phyloP scores from a whole-genome alignment of 371 early-diverging fungal species.

The Mucor mucedo region DNA sequence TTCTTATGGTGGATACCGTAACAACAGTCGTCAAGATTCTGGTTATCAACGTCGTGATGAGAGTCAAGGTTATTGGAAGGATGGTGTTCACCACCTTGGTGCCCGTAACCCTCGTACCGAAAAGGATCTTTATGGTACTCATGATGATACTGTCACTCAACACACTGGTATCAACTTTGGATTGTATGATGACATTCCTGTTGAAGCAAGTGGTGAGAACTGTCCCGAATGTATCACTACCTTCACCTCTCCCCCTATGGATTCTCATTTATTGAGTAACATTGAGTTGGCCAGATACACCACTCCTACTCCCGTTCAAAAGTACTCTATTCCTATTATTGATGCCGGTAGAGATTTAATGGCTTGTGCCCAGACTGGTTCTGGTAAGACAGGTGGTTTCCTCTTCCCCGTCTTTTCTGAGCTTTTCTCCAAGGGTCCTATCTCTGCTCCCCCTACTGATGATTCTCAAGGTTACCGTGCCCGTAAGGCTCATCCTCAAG shows the following conservation, averaged over 20 bases:
- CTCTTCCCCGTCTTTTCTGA: constrained; percentile 89
- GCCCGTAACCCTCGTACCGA: constrained; percentile 78
- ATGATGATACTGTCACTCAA: constrained; percentile 70
- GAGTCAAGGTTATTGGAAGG: constrained; percentile 67
- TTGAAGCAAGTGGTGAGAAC: constrained; percentile 87
- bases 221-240: constrained; percentile 72
- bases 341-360: constrained; percentile 77
- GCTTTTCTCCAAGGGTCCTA: constrained; percentile 90
- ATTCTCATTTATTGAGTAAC: constrained; percentile 88
- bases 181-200: constrained; percentile 96
- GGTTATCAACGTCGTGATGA: constrained; percentile 56
- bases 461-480: constrained; percentile 70
- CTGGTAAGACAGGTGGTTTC: constrained; percentile 91
- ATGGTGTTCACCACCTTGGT: constrained; percentile 74
- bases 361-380: constrained; percentile 96
- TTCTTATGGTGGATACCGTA: constrained; percentile 43
- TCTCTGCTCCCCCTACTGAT: constrained; percentile 58
- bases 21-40: constrained; percentile 50
- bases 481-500: constrained; percentile 84
- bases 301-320: constrained; percentile 96
- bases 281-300: constrained; percentile 90
- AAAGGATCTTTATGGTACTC: constrained; percentile 75
- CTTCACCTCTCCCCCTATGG: constrained; percentile 78
- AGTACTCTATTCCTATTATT: constrained; percentile 91
- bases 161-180: constrained; percentile 95